phyloP scores from a whole-genome alignment of 2,329 filamentous ascomycete species.

The Pestalotiopsis sp. region DNA sequence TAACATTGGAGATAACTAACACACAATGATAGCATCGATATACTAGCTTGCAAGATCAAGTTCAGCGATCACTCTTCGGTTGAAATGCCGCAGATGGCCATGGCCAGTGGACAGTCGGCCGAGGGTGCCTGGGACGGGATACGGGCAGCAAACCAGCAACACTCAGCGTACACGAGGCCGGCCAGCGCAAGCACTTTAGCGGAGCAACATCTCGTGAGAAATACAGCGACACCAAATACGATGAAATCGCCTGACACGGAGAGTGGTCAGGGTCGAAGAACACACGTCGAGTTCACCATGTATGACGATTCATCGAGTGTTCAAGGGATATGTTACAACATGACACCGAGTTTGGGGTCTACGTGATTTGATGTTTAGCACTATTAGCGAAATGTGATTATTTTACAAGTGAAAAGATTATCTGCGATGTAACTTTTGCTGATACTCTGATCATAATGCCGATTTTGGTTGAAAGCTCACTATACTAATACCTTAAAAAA shows the following conservation, averaged over 20 bases:
- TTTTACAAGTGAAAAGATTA: neutral
- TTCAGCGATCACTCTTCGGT: neutral
- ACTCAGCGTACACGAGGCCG: neutral
- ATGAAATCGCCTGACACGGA: neutral
- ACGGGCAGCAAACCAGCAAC: neutral
- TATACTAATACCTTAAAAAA: neutral
- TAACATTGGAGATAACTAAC: neutral
- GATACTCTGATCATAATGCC: neutral
- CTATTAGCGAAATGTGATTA: neutral
- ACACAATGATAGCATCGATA: neutral
- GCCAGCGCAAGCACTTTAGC: neutral
- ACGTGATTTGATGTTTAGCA: neutral
- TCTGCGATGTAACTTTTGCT: neutral
- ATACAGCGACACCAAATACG: neutral
- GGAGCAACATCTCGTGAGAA: neutral
- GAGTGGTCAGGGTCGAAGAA: neutral
- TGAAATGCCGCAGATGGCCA: neutral
- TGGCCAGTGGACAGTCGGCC: neutral
- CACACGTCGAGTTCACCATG: neutral
- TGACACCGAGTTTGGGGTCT: neutral
- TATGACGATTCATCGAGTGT: neutral
- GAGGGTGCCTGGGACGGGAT: neutral
- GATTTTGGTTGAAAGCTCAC: too few species aligned
- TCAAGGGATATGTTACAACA: neutral
- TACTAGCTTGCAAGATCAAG: conserved; percentile 5